Percentiles rank a stretch among this genome's conserved stretches.
Conservation (phyloP, 2,329 filamentous ascomycete genomes). For the Erysiphe neolycopersici region DNA sequence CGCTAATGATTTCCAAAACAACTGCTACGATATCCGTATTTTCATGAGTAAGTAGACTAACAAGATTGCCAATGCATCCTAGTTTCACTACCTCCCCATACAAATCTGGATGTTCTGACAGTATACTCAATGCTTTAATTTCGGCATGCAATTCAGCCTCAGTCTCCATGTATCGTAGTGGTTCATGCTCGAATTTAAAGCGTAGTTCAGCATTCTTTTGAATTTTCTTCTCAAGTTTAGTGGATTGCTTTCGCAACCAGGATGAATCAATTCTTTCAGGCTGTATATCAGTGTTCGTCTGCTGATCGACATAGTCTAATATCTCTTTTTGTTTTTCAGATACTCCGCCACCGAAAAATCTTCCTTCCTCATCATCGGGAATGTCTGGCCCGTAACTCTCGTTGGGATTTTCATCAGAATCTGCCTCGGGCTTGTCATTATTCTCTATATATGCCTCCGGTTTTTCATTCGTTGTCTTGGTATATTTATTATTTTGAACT, state of each 20-base stretch:
- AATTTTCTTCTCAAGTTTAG: slow-evolving; percentile 76
- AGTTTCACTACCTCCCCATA: slow-evolving; percentile 58
- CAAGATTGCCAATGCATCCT: slow-evolving; percentile 46
- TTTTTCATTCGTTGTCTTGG: slow-evolving; percentile 18
- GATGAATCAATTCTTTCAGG: slow-evolving; percentile 56
- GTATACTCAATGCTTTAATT: slow-evolving; percentile 63
- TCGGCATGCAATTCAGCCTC: slow-evolving; percentile 79
- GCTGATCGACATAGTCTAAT: slow-evolving; percentile 62
- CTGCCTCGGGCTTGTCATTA: slow-evolving; percentile 20
- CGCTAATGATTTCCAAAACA: slow-evolving; percentile 65
- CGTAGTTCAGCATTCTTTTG: slow-evolving; percentile 73
- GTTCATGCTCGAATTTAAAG: slow-evolving; percentile 56
- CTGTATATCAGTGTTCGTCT: slow-evolving; percentile 19
- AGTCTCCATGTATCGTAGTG: slow-evolving; percentile 55
- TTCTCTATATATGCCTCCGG: slow-evolving; percentile 12
- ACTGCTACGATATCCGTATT: slow-evolving; percentile 93
- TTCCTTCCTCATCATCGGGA: slow-evolving; percentile 63
- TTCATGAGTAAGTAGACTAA: slow-evolving; percentile 68
- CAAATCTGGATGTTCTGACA: slow-evolving; percentile 64
- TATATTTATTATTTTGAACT: slow-evolving; percentile 39
- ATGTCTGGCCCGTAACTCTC: slow-evolving; percentile 26
- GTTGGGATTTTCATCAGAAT: slow-evolving; percentile 23
- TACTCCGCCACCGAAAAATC: slow-evolving; percentile 87
- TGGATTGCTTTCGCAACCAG: slow-evolving; percentile 59
- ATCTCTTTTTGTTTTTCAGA: slow-evolving; percentile 56